Base-by-base conservation (phyloP, 805 yeast genomes). In the Pichia pseudocactophila region DNA sequence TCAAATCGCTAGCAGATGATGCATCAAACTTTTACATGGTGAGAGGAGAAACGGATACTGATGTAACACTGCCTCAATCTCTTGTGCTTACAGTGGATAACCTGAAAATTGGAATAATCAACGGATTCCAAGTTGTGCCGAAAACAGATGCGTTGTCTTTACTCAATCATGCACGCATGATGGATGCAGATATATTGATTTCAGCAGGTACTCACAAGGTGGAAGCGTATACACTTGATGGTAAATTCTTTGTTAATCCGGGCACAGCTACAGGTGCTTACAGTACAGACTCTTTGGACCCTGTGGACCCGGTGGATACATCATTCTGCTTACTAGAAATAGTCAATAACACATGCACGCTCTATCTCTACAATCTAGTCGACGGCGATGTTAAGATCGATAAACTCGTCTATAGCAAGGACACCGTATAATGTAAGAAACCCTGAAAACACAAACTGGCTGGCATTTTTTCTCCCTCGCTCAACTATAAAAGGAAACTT, bases 261-360 rank as follows among this genome's bases (percentile, higher is more conserved):
- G 98, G 98, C 0, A 82, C 95, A 57, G 95, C 95, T 34, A 89
- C 97, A 0, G 98, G 98, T 20, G 96, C 97, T 0, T 77, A 73
- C 50, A 72, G 73, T 3, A 39, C 43, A 12, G 43, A 43, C n/a
- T 10, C 34, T 4, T 7, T 35, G 5, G 45, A 36, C 15, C 19
- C 55, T 51, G 17, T 27, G 5, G 45, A 36, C 15, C 19, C 55
- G 51, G 17, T 27, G 5, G 37, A 36, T 72, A 78, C 97, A 4
- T 84, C 95, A 41, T 90, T 92, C 60, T 88, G 96, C 55, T 68
- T 90, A 27, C 57, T 90, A 50, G 97, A 92, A 55, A 76, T 88
- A n/a, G 86, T 82, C 55, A 90, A 85, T 0, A 61, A 79, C 0
- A 73, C 74, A 2, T 82, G 95, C 51, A 83, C 89, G 1, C 68